Conservation (phyloP, 2,329 filamentous ascomycete species). For the Falciphora oryzae region DNA sequence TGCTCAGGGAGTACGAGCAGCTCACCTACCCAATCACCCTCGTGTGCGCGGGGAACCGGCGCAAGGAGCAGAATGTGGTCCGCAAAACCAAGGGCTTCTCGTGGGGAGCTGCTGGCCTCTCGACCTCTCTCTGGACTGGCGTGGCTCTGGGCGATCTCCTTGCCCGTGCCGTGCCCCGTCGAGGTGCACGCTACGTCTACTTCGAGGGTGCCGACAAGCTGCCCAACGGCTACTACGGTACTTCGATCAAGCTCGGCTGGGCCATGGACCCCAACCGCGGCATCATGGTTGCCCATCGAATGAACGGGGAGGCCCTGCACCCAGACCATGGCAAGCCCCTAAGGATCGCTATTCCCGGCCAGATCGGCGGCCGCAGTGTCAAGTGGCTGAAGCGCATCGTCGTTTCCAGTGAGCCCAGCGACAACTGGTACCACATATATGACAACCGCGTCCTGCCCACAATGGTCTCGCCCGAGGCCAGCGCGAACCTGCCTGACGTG, state of each 20-base stretch:
- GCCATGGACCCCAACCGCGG: constrained; percentile 76
- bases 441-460: constrained; percentile 89
- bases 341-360: constrained; percentile 77
- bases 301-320: constrained; percentile 77
- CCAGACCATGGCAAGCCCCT: constrained; percentile 86
- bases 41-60: constrained; percentile 84
- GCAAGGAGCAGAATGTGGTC: constrained; percentile 89
- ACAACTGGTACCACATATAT: constrained; percentile 95
- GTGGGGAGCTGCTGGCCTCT: constrained; percentile 83
- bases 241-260: constrained; percentile 83
- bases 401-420: constrained; percentile 70
- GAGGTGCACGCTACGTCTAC: constrained; percentile 74
- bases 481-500: constrained; percentile 64
- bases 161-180: constrained; percentile 57
- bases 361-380: constrained; percentile 87
- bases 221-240: constrained; percentile 85
- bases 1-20: constrained; percentile 71
- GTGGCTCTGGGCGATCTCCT: constrained; percentile 70
- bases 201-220: constrained; percentile 87
- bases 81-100: constrained; percentile 91
- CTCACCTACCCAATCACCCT: constrained; percentile 82
- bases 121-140: constrained; percentile 83
- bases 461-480: constrained; percentile 75
- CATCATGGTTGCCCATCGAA: constrained; percentile 81
- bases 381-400: constrained; percentile 87